A percentile compares a stretch with the other conserved stretches of the same genome.
phyloP scores from a whole-genome alignment of 768 basidiomycete genomes.

The Suillus weaverae region DNA sequence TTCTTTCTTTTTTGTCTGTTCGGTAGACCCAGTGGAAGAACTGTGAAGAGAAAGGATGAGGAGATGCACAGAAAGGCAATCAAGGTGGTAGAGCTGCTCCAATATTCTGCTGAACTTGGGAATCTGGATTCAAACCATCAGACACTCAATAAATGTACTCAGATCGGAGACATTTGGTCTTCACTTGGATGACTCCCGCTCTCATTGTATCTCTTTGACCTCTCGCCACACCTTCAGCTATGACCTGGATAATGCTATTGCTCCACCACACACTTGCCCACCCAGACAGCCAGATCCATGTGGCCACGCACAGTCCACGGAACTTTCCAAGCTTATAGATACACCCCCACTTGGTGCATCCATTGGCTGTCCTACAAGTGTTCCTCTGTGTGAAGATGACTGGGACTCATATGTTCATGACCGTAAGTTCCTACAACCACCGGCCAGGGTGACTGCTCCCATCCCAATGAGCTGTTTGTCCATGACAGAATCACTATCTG shows the following conservation, averaged over 20 bases:
- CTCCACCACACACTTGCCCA: conserved; percentile 63
- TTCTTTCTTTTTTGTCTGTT: conserved; percentile 49
- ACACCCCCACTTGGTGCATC: conserved; percentile 48
- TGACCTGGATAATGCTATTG: conserved; percentile 56
- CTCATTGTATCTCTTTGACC: conserved; percentile 61
- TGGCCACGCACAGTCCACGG: conserved; percentile 71
- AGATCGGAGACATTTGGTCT: conserved; percentile 63
- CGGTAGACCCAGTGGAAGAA: conserved; percentile 38
- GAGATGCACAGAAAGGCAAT: conserved; percentile 70
- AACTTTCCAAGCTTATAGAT: conserved; percentile 50
- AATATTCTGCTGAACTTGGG: conserved; percentile 80
- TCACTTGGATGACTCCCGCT: conserved; percentile 54
- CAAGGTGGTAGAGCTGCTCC: conserved; percentile 77
- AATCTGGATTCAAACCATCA: conserved; percentile 70
- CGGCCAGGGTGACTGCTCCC: conserved; percentile 76
- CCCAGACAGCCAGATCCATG: conserved; percentile 70
- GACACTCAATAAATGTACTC: conserved; percentile 74
- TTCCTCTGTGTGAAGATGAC: conserved; percentile 70
- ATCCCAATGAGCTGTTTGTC: conserved; percentile 60
- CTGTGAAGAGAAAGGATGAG: conserved; percentile 58
- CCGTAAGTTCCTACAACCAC: conserved; percentile 81
- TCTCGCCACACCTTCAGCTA: conserved; percentile 69
- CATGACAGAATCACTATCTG: conserved; percentile 20
- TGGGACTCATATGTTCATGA: conserved; percentile 89
- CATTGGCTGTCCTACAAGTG: conserved; percentile 69